Conservation (phyloP, 306 rosid species). For the Gleditsia sinensis region DNA sequence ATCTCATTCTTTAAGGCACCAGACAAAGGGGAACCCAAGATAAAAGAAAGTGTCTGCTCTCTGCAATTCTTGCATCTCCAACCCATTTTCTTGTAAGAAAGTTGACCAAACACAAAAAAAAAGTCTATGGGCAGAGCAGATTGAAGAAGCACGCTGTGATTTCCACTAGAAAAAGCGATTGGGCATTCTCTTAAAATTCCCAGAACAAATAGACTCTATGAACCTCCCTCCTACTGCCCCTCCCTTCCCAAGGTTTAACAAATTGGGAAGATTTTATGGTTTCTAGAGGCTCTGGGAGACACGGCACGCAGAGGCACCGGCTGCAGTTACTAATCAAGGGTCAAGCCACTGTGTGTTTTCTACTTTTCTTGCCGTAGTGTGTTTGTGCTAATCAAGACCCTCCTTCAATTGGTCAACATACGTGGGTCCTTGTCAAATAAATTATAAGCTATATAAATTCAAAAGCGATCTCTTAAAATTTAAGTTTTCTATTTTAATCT, state of each 20-base stretch:
- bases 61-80: background rate
- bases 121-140: slow-evolving; percentile 22
- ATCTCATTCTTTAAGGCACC: slow-evolving; percentile 23
- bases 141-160: slow-evolving; percentile 32
- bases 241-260: slow-evolving; percentile 14
- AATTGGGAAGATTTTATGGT: background rate
- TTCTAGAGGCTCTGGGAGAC: background rate
- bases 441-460: too few species aligned
- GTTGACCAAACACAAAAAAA: slow-evolving; percentile 22
- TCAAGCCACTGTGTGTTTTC: slow-evolving; percentile 8
- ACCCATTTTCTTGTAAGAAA: slow-evolving; percentile 7
- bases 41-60: background rate
- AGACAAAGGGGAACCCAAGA: background rate
- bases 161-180: slow-evolving; percentile 24
- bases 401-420: slow-evolving; percentile 1
- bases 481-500: too few species aligned
- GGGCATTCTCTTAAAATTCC: slow-evolving; percentile 22
- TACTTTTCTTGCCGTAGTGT: background rate
- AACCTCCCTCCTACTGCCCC: background rate
- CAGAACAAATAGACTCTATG: background rate
- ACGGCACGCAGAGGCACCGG: background rate
- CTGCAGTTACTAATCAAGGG: background rate
- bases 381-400: background rate
- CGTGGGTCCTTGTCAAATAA: slow-evolving; percentile 23
- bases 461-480: too few species aligned